Conservation (phyloP, 2,329 filamentous ascomycete genomes). For the Sporothrix protearum region DNA sequence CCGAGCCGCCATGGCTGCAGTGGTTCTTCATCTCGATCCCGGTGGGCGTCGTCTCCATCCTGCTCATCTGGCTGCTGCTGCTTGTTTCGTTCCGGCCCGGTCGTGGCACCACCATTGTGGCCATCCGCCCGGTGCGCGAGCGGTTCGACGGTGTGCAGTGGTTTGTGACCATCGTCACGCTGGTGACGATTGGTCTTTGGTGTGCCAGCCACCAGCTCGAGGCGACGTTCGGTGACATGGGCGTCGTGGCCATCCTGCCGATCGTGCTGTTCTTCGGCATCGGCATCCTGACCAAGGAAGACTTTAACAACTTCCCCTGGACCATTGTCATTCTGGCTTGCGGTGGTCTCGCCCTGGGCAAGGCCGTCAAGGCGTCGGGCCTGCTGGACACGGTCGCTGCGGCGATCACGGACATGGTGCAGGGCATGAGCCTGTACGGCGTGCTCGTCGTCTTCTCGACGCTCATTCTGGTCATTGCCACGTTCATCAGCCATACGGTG, state of each 20-base stretch:
- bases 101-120: conserved; percentile 80
- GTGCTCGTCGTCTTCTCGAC: conserved; percentile 80
- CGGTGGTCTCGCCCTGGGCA: conserved; percentile 86
- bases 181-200: conserved; percentile 86
- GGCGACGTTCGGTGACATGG: conserved; percentile 90
- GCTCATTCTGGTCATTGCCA: conserved; percentile 87
- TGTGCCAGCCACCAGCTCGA: conserved; percentile 89
- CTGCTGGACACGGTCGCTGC: conserved; percentile 83
- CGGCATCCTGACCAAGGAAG: conserved; percentile 93
- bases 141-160: conserved; percentile 84
- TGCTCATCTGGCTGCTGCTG: conserved; percentile 85
- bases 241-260: conserved; percentile 93
- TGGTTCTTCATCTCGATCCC: conserved; percentile 98
- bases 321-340: conserved; percentile 98
- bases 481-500: conserved; percentile 96
- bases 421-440: conserved; percentile 77
- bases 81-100: conserved; percentile 82
- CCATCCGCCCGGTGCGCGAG: conserved; percentile 86
- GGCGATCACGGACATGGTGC: conserved; percentile 68
- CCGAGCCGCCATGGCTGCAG: conserved; percentile 83
- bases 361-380: conserved; percentile 89
- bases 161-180: conserved; percentile 82
- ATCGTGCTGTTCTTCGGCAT: conserved; percentile 95
- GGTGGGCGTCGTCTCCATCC: conserved; percentile 82
- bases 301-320: conserved; percentile 99